phyloP scores from a whole-genome alignment of 257 asterid genomes.

The Gentiana dahurica region DNA sequence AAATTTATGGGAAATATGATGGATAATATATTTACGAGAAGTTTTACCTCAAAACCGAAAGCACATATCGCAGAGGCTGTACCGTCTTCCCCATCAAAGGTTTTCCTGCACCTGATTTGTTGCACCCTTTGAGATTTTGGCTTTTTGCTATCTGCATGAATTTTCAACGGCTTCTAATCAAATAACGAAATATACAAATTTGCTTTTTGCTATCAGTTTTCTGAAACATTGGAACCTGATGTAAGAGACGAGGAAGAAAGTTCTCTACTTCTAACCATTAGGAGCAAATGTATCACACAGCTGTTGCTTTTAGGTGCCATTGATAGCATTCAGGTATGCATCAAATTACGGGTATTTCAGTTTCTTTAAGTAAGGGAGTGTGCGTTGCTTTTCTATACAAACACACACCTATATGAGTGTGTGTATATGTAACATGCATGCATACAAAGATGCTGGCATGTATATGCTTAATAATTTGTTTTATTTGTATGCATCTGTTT shows the following conservation, averaged over 20 bases:
- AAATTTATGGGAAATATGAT: conserved; percentile 90
- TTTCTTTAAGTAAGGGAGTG: no score
- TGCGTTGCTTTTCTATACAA: no score
- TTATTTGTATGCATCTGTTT: background rate
- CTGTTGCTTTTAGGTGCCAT: conserved; percentile 83
- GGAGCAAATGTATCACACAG: conserved; percentile 97
- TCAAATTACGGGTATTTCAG: background rate
- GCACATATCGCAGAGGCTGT: conserved; percentile 36
- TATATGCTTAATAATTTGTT: no score
- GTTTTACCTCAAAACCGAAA: conserved; percentile 73
- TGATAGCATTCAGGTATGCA: conserved; percentile 83
- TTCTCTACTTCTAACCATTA: conserved; percentile 53
- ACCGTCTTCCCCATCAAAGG: conserved; percentile 86
- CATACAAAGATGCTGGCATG: no score
- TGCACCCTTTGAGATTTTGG: background rate
- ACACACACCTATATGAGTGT: no score
- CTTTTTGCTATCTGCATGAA: conserved; percentile 1
- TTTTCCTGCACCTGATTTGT: conserved; percentile 18
- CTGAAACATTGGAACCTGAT: conserved; percentile 46
- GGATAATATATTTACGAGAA: conserved; percentile 77
- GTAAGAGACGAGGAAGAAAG: conserved; percentile 71
- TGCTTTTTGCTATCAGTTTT: conserved; percentile 35
- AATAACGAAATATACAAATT: background rate
- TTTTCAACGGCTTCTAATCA: no score
- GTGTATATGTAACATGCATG: no score